Evolutionary conservation across 352 stramenopile species (phyloP), one percentile per base, ranked within the genome.

Genomic region (Blastocystis sp.): DNA sequence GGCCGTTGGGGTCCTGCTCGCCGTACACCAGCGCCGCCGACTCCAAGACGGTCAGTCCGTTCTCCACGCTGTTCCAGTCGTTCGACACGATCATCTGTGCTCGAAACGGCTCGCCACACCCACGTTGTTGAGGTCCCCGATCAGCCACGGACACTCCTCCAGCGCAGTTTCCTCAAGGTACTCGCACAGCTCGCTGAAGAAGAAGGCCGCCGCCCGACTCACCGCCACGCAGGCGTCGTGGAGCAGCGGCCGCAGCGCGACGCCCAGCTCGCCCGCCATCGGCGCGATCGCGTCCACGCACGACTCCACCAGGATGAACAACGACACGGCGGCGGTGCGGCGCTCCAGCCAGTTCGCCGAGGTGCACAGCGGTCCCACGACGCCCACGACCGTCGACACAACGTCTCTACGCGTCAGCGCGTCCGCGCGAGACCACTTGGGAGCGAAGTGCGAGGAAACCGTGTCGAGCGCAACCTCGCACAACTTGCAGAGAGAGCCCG

Each of bases 161-260:
- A 81, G 36, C 27, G 63, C 40, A 16, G 32, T 11, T 11, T 61
- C 69, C 34, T 32, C 27, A 21, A 61, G 14, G 40, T 64, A 64
- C 27, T 81, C 69, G 40, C 46, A 65, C 34, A 59, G 36, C 69
- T 81, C 69, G 34, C 40, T 61, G 51, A 81, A 81, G 40, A 54
- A 81, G 69, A 64, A 81, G 16, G 69, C n/a, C 6, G 69, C 51
- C 48, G 61, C 63, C 36, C 56, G 44, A 8, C 44, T 48, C 44
- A 81, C 69, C 0, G 69, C 44, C 29, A 21, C 21, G 24, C 29
- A 48, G 1, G 44, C 27, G 29, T 81, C 69, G 29, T 18, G 44
- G 1, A 81, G 48, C 21, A 81, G 38, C n/a, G 48, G 48, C 27
- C 49, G 69, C 21, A 81, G 27, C 32, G 53, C 40, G 9, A n/a